Base-by-base conservation (phyloP, 306 rosid species). In the Cyamopsis tetragonoloba region DNA sequence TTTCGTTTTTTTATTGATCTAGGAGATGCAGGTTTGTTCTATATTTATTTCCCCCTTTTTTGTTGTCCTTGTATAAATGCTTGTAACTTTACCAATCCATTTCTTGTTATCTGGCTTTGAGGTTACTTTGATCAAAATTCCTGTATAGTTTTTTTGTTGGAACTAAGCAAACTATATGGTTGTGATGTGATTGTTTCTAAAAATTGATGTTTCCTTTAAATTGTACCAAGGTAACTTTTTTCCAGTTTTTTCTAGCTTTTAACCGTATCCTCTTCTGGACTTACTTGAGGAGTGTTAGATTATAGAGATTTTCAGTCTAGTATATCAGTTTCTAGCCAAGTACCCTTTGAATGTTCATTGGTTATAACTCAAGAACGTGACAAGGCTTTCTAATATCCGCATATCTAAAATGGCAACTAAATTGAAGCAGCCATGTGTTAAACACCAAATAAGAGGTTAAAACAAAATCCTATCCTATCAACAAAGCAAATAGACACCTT, bases 1-100 rank as follows among this genome's bases (percentile, higher is more conserved):
- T 95, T 95, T 72, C 96, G 99, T 7, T 95, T 95, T 70, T 95
- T 95, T 81, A 85, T 91, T 80, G 99, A 95, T 81, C 84, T 90
- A 74, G 96, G 99, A 22, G 99, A 95, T 86, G 99, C 99, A 81
- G 97, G 99, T 95, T 79, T 59, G 76, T 38, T 73, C 49, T 49
- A 54, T 38, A 9, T 7, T 51, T 51, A 39, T 66, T 22, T 1
- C 22, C 49, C 19, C 22, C 12, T 11, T 69, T 22, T 62, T 51
- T 37, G 12, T 51, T 19, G 18, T 53, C 51, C 34, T 64, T 46
- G 20, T 19, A 17, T 35, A 3, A n/a, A n/a, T 68, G 8, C 58
- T 43, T 75, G 56, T 75, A 20, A 51, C 24, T 41, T 28, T 38
- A 42, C 7, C 15, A 1, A 18, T 39, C 28, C 18, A 44, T 48